phyloP scores from a whole-genome alignment of 352 stramenopile genomes.

The Aphanomyces euteiches region DNA sequence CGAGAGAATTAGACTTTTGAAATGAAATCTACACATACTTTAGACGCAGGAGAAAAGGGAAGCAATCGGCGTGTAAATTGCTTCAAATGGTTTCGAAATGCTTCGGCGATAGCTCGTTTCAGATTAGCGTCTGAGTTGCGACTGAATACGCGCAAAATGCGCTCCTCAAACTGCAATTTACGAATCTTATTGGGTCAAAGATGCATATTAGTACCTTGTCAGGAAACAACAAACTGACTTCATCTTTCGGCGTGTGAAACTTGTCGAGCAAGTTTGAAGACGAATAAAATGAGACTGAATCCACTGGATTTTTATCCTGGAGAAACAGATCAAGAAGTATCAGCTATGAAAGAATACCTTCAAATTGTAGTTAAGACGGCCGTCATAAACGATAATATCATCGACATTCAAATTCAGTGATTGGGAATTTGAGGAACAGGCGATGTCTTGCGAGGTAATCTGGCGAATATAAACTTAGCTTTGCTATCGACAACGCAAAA shows the following conservation, averaged over 20 bases:
- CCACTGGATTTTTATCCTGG: slow-evolving; percentile 72
- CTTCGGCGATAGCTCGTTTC: slow-evolving; percentile 57
- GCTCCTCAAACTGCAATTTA: slow-evolving; percentile 66
- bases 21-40: slow-evolving; percentile 36
- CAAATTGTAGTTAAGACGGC: slow-evolving; percentile 80
- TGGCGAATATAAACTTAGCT: slow-evolving; percentile 7
- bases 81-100: slow-evolving; percentile 62
- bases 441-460: slow-evolving; percentile 49
- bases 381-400: slow-evolving; percentile 80
- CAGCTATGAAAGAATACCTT: slow-evolving; percentile 27
- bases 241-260: slow-evolving; percentile 74
- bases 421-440: slow-evolving; percentile 44
- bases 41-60: slow-evolving; percentile 62
- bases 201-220: slow-evolving; percentile 56
- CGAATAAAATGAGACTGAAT: slow-evolving; percentile 79
- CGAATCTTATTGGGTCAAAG: neutral
- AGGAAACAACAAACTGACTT: slow-evolving; percentile 79
- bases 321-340: neutral
- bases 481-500: neutral
- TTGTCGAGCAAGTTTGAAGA: slow-evolving; percentile 44
- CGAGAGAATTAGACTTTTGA: neutral
- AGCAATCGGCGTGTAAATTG: slow-evolving; percentile 45
- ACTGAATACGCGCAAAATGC: slow-evolving; percentile 74
- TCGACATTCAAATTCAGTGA: slow-evolving; percentile 48
- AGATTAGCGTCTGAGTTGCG: slow-evolving; percentile 47